Evolutionary conservation across 108 stramenopile species (phyloP).

Genomic region (Skeletonema potamos): DNA sequence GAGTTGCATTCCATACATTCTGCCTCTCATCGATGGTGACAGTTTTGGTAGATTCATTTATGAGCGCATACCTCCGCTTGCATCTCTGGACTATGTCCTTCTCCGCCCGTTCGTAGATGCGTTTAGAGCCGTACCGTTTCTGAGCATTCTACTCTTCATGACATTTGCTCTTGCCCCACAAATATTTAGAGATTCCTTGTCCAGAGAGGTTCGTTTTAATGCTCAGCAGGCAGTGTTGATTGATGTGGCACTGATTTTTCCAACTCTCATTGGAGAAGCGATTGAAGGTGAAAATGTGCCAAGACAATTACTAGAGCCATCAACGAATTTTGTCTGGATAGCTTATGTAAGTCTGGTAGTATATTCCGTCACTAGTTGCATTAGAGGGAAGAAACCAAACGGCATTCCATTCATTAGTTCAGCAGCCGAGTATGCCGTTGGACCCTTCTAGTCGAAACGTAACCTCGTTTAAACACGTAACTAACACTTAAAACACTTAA

Average conservation of each 20-base stretch:
- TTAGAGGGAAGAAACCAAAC: conserved; percentile 71
- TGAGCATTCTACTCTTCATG: conserved; percentile 64
- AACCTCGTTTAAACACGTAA: not conserved
- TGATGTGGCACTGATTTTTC: conserved; percentile 71
- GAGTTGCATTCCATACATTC: conserved; percentile 50
- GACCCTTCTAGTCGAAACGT: conserved; percentile 50
- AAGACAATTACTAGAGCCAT: conserved; percentile 50
- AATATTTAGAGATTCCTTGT: conserved; percentile 36
- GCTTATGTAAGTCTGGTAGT: conserved; percentile 51
- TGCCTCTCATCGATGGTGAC: conserved; percentile 57
- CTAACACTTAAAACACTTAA: conserved; percentile 1
- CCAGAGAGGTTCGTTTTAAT: conserved; percentile 75
- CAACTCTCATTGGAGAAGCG: conserved; percentile 59
- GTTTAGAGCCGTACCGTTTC: conserved; percentile 54
- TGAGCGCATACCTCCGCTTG: conserved; percentile 69
- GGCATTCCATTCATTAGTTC: conserved; percentile 69
- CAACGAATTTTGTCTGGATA: conserved; percentile 74
- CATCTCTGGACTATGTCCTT: conserved; percentile 52
- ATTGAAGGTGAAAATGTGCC: conserved; percentile 44
- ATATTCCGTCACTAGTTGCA: conserved; percentile 61
- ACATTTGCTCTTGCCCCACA: conserved; percentile 65
- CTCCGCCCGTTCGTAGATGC: conserved; percentile 59
- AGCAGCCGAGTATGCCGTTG: conserved; percentile 58
- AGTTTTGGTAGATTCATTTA: conserved; percentile 77
- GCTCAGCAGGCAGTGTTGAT: conserved; percentile 83